Percentiles rank a stretch among this genome's conserved stretches.
Evolutionary conservation across 176 grass and related monocot species (phyloP).

Genomic region (Saccharum spontaneum): DNA sequence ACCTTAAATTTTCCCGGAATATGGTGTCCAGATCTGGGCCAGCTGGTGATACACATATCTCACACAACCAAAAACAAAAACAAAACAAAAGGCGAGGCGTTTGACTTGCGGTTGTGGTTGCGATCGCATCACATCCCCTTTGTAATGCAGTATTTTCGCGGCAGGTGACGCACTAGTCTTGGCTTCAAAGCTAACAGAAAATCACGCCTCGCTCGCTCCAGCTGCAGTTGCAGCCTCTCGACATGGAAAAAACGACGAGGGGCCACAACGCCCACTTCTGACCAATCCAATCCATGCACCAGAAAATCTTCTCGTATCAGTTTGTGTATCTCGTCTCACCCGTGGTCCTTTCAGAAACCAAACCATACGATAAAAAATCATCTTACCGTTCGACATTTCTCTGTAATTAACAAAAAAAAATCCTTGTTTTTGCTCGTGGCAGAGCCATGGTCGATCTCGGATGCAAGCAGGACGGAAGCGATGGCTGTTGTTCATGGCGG

Average conservation of each 20-base stretch:
- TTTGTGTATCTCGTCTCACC: not conserved
- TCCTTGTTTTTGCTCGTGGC: not conserved
- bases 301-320: constrained; percentile 2
- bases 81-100: not conserved
- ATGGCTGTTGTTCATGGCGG: constrained; percentile 3
- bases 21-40: constrained; percentile 26
- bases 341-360: not conserved
- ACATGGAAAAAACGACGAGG: not conserved
- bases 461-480: not conserved
- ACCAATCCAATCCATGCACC: not conserved
- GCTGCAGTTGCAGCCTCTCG: not conserved
- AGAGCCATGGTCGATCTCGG: constrained; percentile 14
- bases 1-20: not conserved
- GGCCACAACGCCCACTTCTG: constrained; percentile 1
- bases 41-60: constrained; percentile 14
- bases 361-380: not conserved
- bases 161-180: constrained; percentile 11
- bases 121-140: constrained; percentile 3
- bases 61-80: not conserved
- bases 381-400: not conserved
- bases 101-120: constrained; percentile 19
- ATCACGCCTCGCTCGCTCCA: not conserved
- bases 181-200: constrained; percentile 19
- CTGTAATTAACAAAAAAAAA: not conserved
- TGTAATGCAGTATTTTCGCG: constrained; percentile 13